Evolutionary conservation across 345 rosid species (phyloP).

Genomic region (Sapria himalayana): DNA sequence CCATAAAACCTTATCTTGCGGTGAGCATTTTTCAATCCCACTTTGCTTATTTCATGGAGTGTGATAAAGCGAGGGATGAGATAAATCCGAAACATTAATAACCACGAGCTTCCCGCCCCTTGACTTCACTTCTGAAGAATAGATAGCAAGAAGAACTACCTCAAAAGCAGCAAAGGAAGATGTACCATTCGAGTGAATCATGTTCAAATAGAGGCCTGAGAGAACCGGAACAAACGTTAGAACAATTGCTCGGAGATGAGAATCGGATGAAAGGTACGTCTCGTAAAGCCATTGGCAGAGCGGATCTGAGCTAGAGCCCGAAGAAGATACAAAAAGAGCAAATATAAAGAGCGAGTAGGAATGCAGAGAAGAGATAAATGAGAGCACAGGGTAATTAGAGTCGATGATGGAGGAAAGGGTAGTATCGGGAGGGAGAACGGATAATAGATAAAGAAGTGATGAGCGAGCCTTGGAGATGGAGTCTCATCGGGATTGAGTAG

Average conservation of each 20-base stretch:
- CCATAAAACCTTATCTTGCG: slow-evolving; percentile 31
- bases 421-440: slow-evolving; percentile 34
- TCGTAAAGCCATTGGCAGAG: slow-evolving; percentile 97
- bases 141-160: slow-evolving; percentile 75
- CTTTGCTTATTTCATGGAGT: slow-evolving; percentile 27
- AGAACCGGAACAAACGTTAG: slow-evolving; percentile 71
- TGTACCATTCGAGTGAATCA: slow-evolving; percentile 48
- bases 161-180: slow-evolving; percentile 85
- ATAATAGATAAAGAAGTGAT: slow-evolving; percentile 49
- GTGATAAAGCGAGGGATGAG: slow-evolving; percentile 84
- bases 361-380: slow-evolving; percentile 54
- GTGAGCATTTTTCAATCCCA: slow-evolving; percentile 17
- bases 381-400: slow-evolving; percentile 79
- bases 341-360: slow-evolving; percentile 43
- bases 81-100: slow-evolving; percentile 68
- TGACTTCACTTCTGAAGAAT: slow-evolving; percentile 50
- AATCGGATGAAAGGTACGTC: slow-evolving; percentile 60
- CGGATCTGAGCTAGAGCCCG: slow-evolving; percentile 75
- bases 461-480: slow-evolving; percentile 78
- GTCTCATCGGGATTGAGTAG: slow-evolving; percentile 99
- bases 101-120: slow-evolving; percentile 59
- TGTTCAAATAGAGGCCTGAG: slow-evolving; percentile 45
- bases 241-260: slow-evolving; percentile 65
- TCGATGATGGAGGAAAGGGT: slow-evolving; percentile 68
- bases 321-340: slow-evolving; percentile 24